Evolutionary conservation across 202 grass and related monocot genomes (phyloP), one percentile per base, ranked within the genome.

Genomic region (Setaria italica): DNA sequence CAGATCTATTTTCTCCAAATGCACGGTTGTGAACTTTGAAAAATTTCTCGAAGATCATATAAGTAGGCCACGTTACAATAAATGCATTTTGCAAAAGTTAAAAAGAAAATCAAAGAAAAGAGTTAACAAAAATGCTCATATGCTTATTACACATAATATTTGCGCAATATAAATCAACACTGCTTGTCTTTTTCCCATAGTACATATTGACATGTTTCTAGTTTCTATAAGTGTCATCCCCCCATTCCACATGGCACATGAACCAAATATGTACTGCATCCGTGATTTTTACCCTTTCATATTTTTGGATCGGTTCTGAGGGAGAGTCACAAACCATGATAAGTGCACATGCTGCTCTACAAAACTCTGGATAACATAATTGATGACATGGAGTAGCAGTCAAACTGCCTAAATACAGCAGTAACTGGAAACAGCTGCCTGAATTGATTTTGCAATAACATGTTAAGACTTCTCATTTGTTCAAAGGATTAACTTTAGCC

Each of bases 401-500:
- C 13, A 15, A 84, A 58, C 59, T 45, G 33, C 30, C 30, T 35
- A 57, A 65, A 47, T 41, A 65, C 17, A 88, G 67, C 2, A 30
- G 48, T 53, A 39, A 57, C 25, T 56, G 17, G 48, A 84, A 65
- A 65, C 21, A 70, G 9, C 41, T 58, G 20, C 20, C 29, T 59
- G 13, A 33, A 13, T 11, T 73, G 15, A 53, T 73, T 70, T 33
- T 73, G 25, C 59, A 62, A 62, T 32, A 62, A 30, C 21, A 30
- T 62, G 57, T 29, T 11, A 60, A 60, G 57, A 29, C 2, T 60
- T 32, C 12, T 13, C 73, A 76, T 67, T 81, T 68, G 6, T 37
- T 48, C 21, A 59, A 69, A 82, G 37, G 50, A 57, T 82, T 42
- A 59, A 7, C 11, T 87, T 37, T 57, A 39, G 25, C 10, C 34